Conservation (phyloP, 2,329 filamentous ascomycete species). For the Lachnellula suecica region DNA sequence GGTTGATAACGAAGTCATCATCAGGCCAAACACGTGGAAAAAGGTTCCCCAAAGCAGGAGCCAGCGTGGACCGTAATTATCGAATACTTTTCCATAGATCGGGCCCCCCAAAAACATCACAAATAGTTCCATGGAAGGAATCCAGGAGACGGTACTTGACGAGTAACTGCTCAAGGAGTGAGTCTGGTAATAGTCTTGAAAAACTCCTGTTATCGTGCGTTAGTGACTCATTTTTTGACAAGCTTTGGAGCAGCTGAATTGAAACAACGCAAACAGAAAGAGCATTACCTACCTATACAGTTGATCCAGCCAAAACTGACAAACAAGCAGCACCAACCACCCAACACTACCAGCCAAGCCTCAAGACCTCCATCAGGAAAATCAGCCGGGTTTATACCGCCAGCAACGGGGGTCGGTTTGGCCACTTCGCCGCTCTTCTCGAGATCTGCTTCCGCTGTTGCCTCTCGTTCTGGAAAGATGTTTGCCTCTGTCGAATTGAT, state of each 20-base stretch:
- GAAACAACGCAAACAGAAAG: too few relatives aligned
- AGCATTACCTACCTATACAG: too few relatives aligned
- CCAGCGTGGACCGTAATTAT: slow-evolving; percentile 57
- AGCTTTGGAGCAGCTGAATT: too few relatives aligned
- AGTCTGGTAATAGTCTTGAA: slow-evolving; percentile 58
- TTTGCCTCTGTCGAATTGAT: slow-evolving; percentile 37
- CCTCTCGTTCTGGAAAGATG: slow-evolving; percentile 82
- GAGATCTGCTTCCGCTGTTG: slow-evolving; percentile 94
- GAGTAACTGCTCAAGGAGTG: slow-evolving; percentile 48
- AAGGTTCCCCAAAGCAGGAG: slow-evolving; percentile 52
- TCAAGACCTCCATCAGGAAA: slow-evolving; percentile 57
- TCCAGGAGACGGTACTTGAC: slow-evolving; percentile 60
- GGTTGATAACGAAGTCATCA: slow-evolving; percentile 60
- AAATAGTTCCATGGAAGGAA: slow-evolving; percentile 54
- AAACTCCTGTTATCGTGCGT: too few relatives aligned
- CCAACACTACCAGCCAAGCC: slow-evolving; percentile 58
- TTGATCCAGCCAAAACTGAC: slow-evolving; percentile 50
- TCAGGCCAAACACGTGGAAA: slow-evolving; percentile 59
- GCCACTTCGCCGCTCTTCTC: slow-evolving; percentile 32
- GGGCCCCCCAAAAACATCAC: slow-evolving; percentile 56
- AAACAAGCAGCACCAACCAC: slow-evolving; percentile 45
- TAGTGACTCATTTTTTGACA: slow-evolving; percentile 12
- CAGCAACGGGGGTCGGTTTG: slow-evolving; percentile 13
- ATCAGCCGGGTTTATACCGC: slow-evolving; percentile 42
- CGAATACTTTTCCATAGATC: slow-evolving; percentile 62